A percentile compares a stretch with the other conserved stretches of the same genome.
phyloP scores from a whole-genome alignment of 345 rosid genomes.

The Acer negundo region DNA sequence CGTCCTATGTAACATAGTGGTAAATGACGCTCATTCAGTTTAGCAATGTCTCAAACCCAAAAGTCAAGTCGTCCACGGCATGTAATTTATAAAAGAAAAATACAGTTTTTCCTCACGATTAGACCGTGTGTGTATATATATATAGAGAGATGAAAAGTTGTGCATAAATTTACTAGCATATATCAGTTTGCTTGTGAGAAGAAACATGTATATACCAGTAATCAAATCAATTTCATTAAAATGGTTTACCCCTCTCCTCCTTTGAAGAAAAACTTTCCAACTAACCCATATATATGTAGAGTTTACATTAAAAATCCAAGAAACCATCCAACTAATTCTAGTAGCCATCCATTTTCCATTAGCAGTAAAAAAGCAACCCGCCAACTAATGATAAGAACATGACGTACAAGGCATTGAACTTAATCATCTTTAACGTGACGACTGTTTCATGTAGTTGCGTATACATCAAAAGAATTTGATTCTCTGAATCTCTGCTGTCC shows the following conservation, averaged over 20 bases:
- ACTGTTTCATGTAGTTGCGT: neutral
- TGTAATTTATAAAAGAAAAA: no score
- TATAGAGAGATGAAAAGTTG: neutral
- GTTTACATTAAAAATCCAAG: neutral
- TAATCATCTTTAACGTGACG: neutral
- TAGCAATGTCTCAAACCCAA: no score
- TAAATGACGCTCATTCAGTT: no score
- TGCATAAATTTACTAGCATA: neutral
- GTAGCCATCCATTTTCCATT: constrained; percentile 9
- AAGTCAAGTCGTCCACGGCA: no score
- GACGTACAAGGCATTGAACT: neutral
- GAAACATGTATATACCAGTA: neutral
- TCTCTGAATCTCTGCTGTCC: neutral
- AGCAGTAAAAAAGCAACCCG: constrained; percentile 5
- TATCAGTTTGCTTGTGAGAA: neutral
- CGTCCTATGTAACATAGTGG: no score
- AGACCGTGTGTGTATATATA: no score
- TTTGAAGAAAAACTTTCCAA: constrained; percentile 14
- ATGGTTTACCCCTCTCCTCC: constrained; percentile 26
- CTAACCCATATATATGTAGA: neutral
- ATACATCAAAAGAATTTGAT: neutral
- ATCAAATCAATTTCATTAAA: neutral
- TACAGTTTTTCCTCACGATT: no score
- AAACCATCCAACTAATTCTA: constrained; percentile 18
- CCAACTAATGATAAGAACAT: constrained; percentile 28